phyloP scores from a whole-genome alignment of 1,139 yeast genomes.

The Hansenula anomala region DNA sequence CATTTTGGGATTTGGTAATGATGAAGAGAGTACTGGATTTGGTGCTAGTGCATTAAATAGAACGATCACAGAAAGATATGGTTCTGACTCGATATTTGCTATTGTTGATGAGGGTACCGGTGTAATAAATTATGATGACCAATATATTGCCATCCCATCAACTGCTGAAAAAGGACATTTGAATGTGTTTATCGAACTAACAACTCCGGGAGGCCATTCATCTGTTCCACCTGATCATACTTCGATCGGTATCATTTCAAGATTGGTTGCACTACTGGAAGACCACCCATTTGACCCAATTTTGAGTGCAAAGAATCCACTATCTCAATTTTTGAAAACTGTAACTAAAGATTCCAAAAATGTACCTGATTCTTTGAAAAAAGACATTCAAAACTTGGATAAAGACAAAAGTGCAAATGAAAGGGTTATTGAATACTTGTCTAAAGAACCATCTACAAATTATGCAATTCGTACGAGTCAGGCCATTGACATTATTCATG shows the following conservation, averaged over 20 bases:
- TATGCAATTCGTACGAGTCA: conserved; percentile 45
- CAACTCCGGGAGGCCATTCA: conserved; percentile 62
- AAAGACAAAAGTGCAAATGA: conserved; percentile 34
- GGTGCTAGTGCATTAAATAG: conserved; percentile 44
- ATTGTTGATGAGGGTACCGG: conserved; percentile 56
- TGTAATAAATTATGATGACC: conserved; percentile 15
- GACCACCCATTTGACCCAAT: conserved; percentile 37
- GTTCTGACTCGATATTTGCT: conserved; percentile 45
- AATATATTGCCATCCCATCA: conserved; percentile 41
- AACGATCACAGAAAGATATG: conserved; percentile 39
- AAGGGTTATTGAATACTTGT: conserved; percentile 29
- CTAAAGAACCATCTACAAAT: conserved; percentile 11
- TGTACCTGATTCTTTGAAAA: conserved; percentile 10
- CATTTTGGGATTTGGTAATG: conserved; percentile 55
- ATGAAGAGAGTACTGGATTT: conserved; percentile 58
- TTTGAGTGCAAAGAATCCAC: conserved; percentile 42
- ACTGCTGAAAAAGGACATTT: conserved; percentile 55
- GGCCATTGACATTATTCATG: conserved; percentile 46
- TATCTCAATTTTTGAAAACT: conserved; percentile 41
- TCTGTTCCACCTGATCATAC: conserved; percentile 63
- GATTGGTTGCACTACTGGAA: conserved; percentile 41
- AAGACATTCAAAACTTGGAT: conserved; percentile 36
- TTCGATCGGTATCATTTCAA: conserved; percentile 51
- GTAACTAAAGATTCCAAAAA: conserved; percentile 35
- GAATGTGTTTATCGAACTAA: conserved; percentile 38